Base-by-base conservation (phyloP, 2,329 filamentous ascomycete genomes). In the Hypomyces rosellus region DNA sequence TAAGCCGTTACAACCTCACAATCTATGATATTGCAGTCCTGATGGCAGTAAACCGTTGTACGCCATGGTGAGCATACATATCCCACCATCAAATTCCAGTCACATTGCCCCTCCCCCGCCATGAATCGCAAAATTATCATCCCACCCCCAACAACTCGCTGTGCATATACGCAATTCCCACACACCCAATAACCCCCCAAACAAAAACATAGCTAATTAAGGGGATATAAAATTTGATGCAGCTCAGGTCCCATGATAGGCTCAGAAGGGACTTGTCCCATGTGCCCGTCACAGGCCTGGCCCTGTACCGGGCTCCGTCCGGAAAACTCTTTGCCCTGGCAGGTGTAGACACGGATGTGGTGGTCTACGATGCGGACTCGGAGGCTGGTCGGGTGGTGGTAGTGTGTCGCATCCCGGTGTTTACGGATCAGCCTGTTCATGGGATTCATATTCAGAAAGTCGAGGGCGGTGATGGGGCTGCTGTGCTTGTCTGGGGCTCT, bases 351-450 rank as follows among this genome's bases (percentile, higher is more conserved):
- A 75, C 74, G 8, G 71, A 75, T 54, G 66, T 87, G 33, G 74
- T 73, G 33, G 60, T 84, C 47, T 83, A 82, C 59, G 67, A 76
- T 51, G 59, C 68, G 7, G 59, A 58, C 62, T 57, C 67, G 6
- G 58, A 58, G 13, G 62, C 59, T 5, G 67, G 63, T 4, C 62
- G 54, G 18, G 63, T 74, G 9, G 56, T 74, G 18, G 63, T 74
- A 9, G 56, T 74, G 34, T 71, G 67, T 45, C 68, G 69, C 45
- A 61, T 77, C 45, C 66, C 66, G 20, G 67, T 89, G 30, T 91
- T 93, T 60, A 61, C 68, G 14, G 74, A 75, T n/a, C 87, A 92
- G 63, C 72, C 81, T 3, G 81, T 93, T 46, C 89, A 93, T 65
- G 88, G 88, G 3, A 81, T 92, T 48, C 67, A 73, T n/a, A 67